phyloP scores from a whole-genome alignment of 306 rosid genomes.

The Oemleria cerasiformis region DNA sequence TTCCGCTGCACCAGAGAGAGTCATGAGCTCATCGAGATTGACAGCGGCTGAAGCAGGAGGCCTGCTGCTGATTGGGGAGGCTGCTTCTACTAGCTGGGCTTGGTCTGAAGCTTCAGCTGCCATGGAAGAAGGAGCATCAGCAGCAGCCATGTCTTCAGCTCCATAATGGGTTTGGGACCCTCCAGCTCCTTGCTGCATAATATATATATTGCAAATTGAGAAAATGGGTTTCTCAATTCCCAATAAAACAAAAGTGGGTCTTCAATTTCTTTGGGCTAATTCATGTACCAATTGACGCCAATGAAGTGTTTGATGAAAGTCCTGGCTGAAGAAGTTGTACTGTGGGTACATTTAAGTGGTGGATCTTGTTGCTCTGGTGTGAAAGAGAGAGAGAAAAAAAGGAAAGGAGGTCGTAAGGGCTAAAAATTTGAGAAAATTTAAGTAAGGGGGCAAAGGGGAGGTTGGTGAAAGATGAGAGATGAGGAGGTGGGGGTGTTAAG shows the following conservation, averaged over 20 bases:
- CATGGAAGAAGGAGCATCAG: background rate
- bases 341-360: background rate
- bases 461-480: conserved; percentile 4
- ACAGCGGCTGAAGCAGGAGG: conserved; percentile 39
- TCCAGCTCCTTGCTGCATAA: conserved; percentile 24
- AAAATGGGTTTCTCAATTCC: conserved; percentile 1
- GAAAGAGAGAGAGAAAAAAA: background rate
- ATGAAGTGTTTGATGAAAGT: background rate
- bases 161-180: conserved; percentile 23
- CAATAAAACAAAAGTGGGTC: background rate
- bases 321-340: background rate
- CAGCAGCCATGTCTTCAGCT: conserved; percentile 12
- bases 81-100: conserved; percentile 38
- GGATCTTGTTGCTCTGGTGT: conserved; percentile 1
- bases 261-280: background rate
- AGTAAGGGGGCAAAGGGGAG: background rate
- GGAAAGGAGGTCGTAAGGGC: background rate
- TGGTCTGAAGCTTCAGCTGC: conserved; percentile 14
- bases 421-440: background rate
- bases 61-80: conserved; percentile 49
- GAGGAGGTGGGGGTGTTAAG: background rate
- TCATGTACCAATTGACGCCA: background rate
- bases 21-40: conserved; percentile 42
- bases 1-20: conserved; percentile 17
- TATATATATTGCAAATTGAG: conserved; percentile 1